phyloP scores from a whole-genome alignment of 257 asterid genomes.

The Striga asiatica region DNA sequence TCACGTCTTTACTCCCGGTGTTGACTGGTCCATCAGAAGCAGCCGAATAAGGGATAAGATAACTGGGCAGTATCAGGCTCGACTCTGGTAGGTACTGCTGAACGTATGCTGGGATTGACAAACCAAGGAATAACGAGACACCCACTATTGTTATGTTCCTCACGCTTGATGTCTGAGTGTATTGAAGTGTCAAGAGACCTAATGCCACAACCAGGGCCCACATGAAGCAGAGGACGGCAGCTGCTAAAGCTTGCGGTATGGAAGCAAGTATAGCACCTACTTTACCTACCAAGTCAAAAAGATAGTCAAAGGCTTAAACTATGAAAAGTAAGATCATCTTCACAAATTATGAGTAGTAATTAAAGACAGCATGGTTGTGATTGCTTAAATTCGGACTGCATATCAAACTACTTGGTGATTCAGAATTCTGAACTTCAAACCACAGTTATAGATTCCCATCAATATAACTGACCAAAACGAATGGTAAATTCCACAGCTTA shows the following conservation, averaged over 20 bases:
- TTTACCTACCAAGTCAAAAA: slow-evolving; percentile 49
- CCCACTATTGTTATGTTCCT: slow-evolving; percentile 83
- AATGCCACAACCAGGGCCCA: slow-evolving; percentile 81
- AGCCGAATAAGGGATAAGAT: slow-evolving; percentile 80
- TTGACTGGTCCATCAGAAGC: slow-evolving; percentile 90
- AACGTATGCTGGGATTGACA: slow-evolving; percentile 80
- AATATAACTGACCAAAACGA: neutral
- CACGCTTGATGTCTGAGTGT: slow-evolving; percentile 64
- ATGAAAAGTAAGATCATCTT: too few relatives aligned
- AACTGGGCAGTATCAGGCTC: slow-evolving; percentile 61
- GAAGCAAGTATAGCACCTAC: slow-evolving; percentile 94
- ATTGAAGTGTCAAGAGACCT: slow-evolving; percentile 73
- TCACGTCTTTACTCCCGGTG: slow-evolving; percentile 59
- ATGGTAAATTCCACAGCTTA: neutral
- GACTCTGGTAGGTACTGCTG: slow-evolving; percentile 84
- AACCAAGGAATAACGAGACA: slow-evolving; percentile 80
- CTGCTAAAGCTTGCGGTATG: slow-evolving; percentile 93
- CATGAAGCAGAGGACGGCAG: slow-evolving; percentile 78
- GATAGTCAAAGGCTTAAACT: neutral
- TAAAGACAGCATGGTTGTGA: too few relatives aligned
- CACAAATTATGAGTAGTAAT: too few relatives aligned
- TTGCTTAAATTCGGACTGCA: too few relatives aligned
- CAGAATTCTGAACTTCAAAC: too few relatives aligned
- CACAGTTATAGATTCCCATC: too few relatives aligned
- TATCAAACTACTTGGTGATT: too few relatives aligned